Evolutionary conservation across 169 alveolate species (phyloP).

Genomic region (Cryptosporidium bovis): DNA sequence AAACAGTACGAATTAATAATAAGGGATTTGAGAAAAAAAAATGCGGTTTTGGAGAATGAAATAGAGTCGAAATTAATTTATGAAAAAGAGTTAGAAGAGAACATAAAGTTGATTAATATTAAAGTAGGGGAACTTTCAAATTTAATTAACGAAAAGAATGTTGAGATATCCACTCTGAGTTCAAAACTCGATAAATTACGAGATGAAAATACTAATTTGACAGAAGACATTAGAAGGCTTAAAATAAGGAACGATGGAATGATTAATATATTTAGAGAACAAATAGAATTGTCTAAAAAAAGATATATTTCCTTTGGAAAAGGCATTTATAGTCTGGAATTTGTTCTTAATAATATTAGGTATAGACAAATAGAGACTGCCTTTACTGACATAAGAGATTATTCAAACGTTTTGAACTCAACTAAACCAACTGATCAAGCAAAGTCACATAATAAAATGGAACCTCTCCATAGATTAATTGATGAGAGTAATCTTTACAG

Average conservation of each 20-base stretch:
- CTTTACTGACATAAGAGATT: neutral
- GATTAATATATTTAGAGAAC: neutral
- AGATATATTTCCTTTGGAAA: slow-evolving; percentile 28
- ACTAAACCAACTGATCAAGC: too few relatives aligned
- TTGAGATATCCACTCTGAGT: slow-evolving; percentile 8
- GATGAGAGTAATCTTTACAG: slow-evolving; percentile 19
- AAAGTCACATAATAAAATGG: neutral
- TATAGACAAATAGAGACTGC: slow-evolving; percentile 1
- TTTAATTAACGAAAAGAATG: slow-evolving; percentile 5
- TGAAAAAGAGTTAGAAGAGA: slow-evolving; percentile 13
- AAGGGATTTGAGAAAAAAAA: slow-evolving; percentile 57
- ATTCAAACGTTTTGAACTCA: neutral
- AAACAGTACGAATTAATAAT: slow-evolving; percentile 51
- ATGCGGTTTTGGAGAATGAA: slow-evolving; percentile 16
- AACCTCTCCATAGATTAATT: neutral
- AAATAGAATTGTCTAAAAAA: slow-evolving; percentile 1
- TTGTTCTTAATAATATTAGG: neutral
- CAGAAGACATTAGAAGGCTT: slow-evolving; percentile 4
- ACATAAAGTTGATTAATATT: slow-evolving; percentile 19
- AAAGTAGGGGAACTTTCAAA: neutral
- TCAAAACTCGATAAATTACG: neutral
- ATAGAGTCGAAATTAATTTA: slow-evolving; percentile 11
- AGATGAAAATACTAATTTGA: neutral
- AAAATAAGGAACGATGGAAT: slow-evolving; percentile 4
- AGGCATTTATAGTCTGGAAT: neutral